Percentiles rank a stretch among this genome's conserved stretches.
phyloP scores from a whole-genome alignment of 805 yeast genomes.

The Pichia sporocuriosa region DNA sequence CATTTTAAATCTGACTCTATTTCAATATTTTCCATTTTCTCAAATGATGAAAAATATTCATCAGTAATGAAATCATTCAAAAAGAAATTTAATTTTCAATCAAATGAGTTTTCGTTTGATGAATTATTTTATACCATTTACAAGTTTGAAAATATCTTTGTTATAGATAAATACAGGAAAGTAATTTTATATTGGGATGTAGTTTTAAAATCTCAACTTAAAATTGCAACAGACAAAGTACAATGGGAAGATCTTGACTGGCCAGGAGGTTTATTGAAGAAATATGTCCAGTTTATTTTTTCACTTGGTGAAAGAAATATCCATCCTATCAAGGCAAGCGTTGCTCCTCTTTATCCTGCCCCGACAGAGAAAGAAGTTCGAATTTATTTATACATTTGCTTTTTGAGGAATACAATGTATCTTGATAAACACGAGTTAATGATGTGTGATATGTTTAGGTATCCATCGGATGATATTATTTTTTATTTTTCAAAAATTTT shows the following conservation, averaged over 20 bases:
- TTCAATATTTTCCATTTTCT: background rate
- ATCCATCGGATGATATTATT: background rate
- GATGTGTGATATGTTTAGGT: slow-evolving; percentile 5
- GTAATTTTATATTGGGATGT: background rate
- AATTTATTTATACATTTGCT: background rate
- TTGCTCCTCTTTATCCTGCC: slow-evolving; percentile 9
- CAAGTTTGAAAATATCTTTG: background rate
- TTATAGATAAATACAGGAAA: background rate
- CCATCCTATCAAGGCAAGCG: too few relatives aligned
- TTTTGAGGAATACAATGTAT: background rate
- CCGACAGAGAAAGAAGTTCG: background rate
- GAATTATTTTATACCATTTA: background rate
- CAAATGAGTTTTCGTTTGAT: background rate
- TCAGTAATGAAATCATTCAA: background rate
- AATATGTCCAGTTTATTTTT: background rate
- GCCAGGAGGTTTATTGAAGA: background rate
- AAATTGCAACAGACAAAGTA: too few relatives aligned
- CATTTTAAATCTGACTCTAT: background rate
- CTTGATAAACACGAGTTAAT: background rate
- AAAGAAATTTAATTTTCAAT: background rate
- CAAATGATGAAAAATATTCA: background rate
- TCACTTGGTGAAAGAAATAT: background rate
- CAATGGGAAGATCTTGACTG: too few relatives aligned
- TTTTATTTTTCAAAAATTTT: slow-evolving; percentile 4
- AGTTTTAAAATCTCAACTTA: background rate